phyloP scores from a whole-genome alignment of 1,139 yeast species.

The Kodamaea derodonti region DNA sequence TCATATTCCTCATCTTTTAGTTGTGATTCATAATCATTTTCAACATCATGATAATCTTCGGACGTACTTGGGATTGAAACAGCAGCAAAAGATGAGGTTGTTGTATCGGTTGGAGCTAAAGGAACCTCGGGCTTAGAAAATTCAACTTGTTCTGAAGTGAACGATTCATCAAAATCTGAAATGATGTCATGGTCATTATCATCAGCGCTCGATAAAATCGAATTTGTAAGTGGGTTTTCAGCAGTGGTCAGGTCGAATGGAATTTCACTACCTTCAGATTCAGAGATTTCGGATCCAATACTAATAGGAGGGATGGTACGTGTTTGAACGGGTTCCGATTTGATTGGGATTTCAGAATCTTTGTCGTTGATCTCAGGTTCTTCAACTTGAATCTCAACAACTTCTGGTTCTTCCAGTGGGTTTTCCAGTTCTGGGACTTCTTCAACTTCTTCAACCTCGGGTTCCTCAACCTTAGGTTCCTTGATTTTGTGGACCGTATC shows the following conservation, averaged over 20 bases:
- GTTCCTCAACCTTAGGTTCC: no score
- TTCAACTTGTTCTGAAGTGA: background rate
- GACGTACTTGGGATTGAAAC: constrained; percentile 28
- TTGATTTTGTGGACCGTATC: no score
- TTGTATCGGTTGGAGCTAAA: constrained; percentile 1
- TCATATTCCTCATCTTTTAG: constrained; percentile 2
- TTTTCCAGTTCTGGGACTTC: no score
- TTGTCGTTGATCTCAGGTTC: background rate
- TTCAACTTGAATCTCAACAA: background rate
- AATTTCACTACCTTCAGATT: background rate
- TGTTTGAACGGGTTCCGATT: background rate
- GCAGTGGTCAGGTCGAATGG: background rate
- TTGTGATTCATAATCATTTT: constrained; percentile 11
- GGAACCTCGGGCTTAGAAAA: constrained; percentile 1
- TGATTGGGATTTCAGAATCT: background rate
- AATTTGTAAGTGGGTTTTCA: background rate
- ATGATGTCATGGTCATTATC: background rate
- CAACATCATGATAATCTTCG: constrained; percentile 15
- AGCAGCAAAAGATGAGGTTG: constrained; percentile 38
- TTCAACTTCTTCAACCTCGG: background rate
- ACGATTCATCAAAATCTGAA: constrained; percentile 1
- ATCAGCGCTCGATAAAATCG: background rate
- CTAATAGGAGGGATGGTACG: background rate
- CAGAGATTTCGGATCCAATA: background rate
- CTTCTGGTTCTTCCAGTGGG: background rate